Conservation (phyloP, 352 stramenopile genomes). For the Phytophthora rubi region DNA sequence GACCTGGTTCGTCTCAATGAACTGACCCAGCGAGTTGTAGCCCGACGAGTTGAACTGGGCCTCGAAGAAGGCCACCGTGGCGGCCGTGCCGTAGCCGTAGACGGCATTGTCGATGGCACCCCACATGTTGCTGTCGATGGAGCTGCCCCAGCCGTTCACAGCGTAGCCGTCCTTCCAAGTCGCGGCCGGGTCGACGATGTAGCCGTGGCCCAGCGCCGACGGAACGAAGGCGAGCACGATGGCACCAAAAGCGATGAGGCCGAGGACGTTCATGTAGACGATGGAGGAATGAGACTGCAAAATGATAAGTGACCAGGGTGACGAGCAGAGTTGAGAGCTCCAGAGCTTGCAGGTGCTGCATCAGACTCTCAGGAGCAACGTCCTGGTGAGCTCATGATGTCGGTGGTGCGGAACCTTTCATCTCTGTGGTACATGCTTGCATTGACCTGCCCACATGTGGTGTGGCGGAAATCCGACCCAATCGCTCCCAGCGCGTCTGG, state of each 20-base stretch:
- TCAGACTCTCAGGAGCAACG: constrained; percentile 6
- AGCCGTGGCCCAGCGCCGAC: constrained; percentile 29
- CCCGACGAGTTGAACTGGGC: constrained; percentile 44
- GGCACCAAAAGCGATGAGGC: constrained; percentile 13
- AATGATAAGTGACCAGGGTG: constrained; percentile 10
- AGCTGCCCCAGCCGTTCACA: constrained; percentile 51
- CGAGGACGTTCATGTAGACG: constrained; percentile 30
- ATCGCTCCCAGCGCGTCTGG: neutral
- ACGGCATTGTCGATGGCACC: constrained; percentile 43
- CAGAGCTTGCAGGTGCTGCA: neutral
- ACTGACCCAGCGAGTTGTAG: constrained; percentile 53
- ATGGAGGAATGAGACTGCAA: constrained; percentile 20
- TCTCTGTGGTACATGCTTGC: neutral
- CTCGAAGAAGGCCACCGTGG: constrained; percentile 48
- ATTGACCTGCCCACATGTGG: constrained; percentile 25
- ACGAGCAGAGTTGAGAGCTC: neutral
- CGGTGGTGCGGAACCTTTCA: neutral
- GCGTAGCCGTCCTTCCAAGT: constrained; percentile 51
- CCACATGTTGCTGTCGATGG: constrained; percentile 50
- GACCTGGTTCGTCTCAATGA: constrained; percentile 52
- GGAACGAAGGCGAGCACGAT: constrained; percentile 16
- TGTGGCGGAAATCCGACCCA: constrained; percentile 20
- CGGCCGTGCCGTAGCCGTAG: constrained; percentile 47
- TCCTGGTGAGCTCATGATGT: constrained; percentile 9
- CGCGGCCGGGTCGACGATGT: constrained; percentile 50